These are phyloP conservation scores for Ceratobasidium sp. DNA, from an alignment of 1,284 basidiomycete species.

Conservation along the genomic window DNA sequence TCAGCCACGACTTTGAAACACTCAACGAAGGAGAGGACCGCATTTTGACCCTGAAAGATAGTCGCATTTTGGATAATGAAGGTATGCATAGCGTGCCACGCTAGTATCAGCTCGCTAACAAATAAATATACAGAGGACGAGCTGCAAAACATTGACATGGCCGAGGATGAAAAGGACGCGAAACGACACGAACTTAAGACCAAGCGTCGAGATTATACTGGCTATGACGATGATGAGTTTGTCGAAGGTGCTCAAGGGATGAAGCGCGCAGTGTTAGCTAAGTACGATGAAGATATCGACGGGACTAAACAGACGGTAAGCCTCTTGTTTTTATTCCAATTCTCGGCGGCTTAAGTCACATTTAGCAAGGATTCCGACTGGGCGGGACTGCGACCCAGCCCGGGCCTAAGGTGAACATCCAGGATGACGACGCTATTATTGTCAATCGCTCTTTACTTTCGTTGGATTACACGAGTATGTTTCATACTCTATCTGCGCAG, in stretches of 20 bases:
- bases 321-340: neutral
- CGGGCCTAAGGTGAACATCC: slow-evolving; percentile 51
- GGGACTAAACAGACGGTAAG: slow-evolving; percentile 70
- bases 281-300: slow-evolving; percentile 92
- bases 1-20: slow-evolving; percentile 91
- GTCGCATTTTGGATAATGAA: slow-evolving; percentile 90
- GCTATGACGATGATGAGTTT: slow-evolving; percentile 97
- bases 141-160: slow-evolving; percentile 92
- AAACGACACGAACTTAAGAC: slow-evolving; percentile 86
- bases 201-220: slow-evolving; percentile 90
- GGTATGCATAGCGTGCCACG: slow-evolving; percentile 57
- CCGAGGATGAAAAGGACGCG: slow-evolving; percentile 80
- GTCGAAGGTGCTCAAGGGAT: slow-evolving; percentile 70
- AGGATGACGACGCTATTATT: slow-evolving; percentile 64
- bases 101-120: neutral
- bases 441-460: slow-evolving; percentile 84
- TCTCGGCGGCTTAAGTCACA: neutral
- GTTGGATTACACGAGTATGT: slow-evolving; percentile 90
- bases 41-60: slow-evolving; percentile 96
- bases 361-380: slow-evolving; percentile 75
- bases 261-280: slow-evolving; percentile 85
- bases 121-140: slow-evolving; percentile 79
- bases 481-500: slow-evolving; percentile 37
- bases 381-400: slow-evolving; percentile 61
- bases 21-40: slow-evolving; percentile 92